These are phyloP conservation scores for Lycium ferocissimum DNA, from an alignment of 257 asterid species.

Conservation along the genomic window DNA sequence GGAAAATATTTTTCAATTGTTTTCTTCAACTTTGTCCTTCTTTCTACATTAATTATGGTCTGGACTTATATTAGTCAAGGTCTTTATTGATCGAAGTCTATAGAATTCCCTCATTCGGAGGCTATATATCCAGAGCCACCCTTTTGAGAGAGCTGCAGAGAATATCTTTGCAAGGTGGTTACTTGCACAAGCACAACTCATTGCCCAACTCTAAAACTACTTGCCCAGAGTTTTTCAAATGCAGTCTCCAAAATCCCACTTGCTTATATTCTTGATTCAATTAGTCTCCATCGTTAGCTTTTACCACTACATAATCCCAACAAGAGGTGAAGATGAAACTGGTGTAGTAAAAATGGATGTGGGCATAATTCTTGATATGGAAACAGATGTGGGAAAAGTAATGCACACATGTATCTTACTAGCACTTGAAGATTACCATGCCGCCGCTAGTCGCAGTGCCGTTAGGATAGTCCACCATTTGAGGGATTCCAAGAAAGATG, in stretches of 20 bases:
- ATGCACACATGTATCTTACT: slow-evolving; percentile 41
- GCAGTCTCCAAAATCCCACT: slow-evolving; percentile 21
- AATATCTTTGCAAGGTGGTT: not conserved
- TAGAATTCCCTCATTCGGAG: not conserved
- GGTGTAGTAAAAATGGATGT: slow-evolving; percentile 38
- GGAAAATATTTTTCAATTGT: no score
- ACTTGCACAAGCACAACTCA: slow-evolving; percentile 8
- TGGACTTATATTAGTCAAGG: not conserved
- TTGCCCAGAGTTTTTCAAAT: slow-evolving; percentile 23
- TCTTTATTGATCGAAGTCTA: not conserved
- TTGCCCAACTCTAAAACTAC: not conserved
- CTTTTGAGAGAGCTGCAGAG: not conserved
- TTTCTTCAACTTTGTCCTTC: not conserved
- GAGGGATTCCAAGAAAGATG: slow-evolving; percentile 42
- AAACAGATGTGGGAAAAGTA: slow-evolving; percentile 40
- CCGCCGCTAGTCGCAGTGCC: slow-evolving; percentile 23
- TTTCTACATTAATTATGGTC: not conserved
- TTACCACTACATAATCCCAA: not conserved
- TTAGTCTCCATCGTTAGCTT: slow-evolving; percentile 22
- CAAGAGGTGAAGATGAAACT: slow-evolving; percentile 18
- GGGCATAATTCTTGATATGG: slow-evolving; percentile 52
- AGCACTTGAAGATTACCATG: slow-evolving; percentile 54
- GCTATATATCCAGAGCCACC: not conserved
- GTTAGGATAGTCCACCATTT: slow-evolving; percentile 47
- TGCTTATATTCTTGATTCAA: slow-evolving; percentile 22